Conservation (phyloP, 1,139 yeast genomes). For the Protomyces pachydermus region DNA sequence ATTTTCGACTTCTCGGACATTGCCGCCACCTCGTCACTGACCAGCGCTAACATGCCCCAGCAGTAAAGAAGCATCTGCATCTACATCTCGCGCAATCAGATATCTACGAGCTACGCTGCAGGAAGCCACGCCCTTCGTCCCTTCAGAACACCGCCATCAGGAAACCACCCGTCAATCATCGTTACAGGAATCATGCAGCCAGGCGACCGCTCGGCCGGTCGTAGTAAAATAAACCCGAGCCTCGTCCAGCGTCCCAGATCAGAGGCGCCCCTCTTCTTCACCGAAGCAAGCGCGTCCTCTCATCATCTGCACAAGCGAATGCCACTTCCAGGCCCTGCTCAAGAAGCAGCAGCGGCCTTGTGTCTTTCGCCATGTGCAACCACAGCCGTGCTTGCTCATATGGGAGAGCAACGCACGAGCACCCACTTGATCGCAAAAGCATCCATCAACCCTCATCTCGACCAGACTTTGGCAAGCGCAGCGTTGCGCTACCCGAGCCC, state of each 20-base stretch:
- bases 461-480: not conserved
- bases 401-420: not conserved
- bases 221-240: not conserved
- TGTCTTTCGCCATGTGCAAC: not conserved
- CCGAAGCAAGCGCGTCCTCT: not conserved
- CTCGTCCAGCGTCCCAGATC: not conserved
- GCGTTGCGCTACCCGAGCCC: not conserved
- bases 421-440: not conserved
- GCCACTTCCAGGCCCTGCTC: not conserved
- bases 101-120: not conserved
- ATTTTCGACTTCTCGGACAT: too few relatives aligned
- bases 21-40: too few relatives aligned
- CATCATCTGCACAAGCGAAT: too few relatives aligned
- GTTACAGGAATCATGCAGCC: not conserved
- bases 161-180: not conserved
- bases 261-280: not conserved
- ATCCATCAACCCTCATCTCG: not conserved
- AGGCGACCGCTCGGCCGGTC: not conserved
- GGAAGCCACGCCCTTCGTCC: not conserved
- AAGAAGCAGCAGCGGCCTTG: not conserved
- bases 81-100: too few relatives aligned
- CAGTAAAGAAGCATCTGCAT: too few relatives aligned
- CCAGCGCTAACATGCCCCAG: too few relatives aligned
- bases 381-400: not conserved
- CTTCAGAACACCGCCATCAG: not conserved